These are phyloP conservation scores for Ophiostoma ulmi DNA, from an alignment of 2,329 filamentous ascomycete genomes.

Conservation along the genomic window DNA sequence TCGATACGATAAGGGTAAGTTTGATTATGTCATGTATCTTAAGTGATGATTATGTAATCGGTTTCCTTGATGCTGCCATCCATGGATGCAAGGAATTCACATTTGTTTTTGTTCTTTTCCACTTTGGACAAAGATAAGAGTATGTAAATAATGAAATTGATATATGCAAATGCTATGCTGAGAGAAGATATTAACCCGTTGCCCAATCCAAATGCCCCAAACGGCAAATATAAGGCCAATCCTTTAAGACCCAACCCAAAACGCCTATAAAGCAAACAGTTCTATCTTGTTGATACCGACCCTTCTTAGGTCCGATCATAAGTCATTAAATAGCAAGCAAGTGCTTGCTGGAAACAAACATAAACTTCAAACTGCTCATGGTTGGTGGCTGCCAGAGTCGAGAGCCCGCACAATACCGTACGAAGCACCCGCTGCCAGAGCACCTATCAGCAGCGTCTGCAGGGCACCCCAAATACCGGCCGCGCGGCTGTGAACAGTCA, in stretches of 20 bases:
- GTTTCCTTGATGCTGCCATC: neutral
- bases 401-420: slow-evolving; percentile 58
- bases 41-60: neutral
- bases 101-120: too few species aligned
- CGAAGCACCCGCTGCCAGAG: slow-evolving; percentile 60
- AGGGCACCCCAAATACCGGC: slow-evolving; percentile 55
- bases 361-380: slow-evolving; percentile 10
- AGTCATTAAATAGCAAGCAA: neutral
- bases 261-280: neutral
- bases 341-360: neutral
- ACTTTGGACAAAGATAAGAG: too few species aligned
- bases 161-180: slow-evolving; percentile 6
- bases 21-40: neutral
- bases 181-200: neutral
- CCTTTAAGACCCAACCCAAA: neutral
- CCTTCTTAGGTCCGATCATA: neutral
- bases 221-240: neutral
- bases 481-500: slow-evolving; percentile 47
- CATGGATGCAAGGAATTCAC: too few species aligned
- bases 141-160: neutral
- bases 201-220: neutral
- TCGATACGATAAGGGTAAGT: neutral
- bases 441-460: slow-evolving; percentile 61
- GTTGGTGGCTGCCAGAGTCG: slow-evolving; percentile 34
- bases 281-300: neutral